Percentiles rank a stretch among this genome's conserved stretches.
Conservation (phyloP, 176 grass and related monocot genomes). For the Urochloa ruziziensis region DNA sequence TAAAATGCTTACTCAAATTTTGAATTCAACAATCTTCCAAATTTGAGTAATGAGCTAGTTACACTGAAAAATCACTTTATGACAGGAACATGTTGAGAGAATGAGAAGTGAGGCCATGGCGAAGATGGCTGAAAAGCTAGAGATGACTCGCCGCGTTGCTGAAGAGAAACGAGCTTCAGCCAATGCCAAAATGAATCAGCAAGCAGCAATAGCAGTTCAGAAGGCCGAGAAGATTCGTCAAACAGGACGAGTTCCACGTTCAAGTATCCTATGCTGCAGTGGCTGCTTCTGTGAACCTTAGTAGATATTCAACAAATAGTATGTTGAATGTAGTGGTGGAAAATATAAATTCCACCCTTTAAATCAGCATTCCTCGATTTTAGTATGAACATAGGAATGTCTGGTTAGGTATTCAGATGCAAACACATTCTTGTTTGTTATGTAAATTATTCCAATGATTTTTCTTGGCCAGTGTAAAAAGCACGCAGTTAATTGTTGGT, state of each 20-base stretch:
- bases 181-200: slow-evolving; percentile 65
- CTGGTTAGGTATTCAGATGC: slow-evolving; percentile 36
- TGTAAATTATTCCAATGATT: slow-evolving; percentile 37
- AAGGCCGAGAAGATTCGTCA: slow-evolving; percentile 64
- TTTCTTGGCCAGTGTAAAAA: slow-evolving; percentile 6
- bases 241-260: slow-evolving; percentile 71
- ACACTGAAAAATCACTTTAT: background rate
- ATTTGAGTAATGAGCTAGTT: background rate
- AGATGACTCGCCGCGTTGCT: slow-evolving; percentile 39
- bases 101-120: slow-evolving; percentile 57
- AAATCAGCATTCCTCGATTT: slow-evolving; percentile 44
- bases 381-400: slow-evolving; percentile 38
- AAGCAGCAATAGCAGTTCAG: slow-evolving; percentile 53
- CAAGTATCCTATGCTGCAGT: slow-evolving; percentile 57
- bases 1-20: background rate
- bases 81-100: slow-evolving; percentile 68
- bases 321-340: slow-evolving; percentile 12
- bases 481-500: background rate
- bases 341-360: slow-evolving; percentile 3
- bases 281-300: slow-evolving; percentile 56
- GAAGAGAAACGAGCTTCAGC: slow-evolving; percentile 71
- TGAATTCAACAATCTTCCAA: background rate
- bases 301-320: background rate
- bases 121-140: slow-evolving; percentile 76
- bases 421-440: slow-evolving; percentile 15